These are phyloP conservation scores for Geum urbanum DNA, from an alignment of 306 rosid genomes.

Conservation along the genomic window DNA sequence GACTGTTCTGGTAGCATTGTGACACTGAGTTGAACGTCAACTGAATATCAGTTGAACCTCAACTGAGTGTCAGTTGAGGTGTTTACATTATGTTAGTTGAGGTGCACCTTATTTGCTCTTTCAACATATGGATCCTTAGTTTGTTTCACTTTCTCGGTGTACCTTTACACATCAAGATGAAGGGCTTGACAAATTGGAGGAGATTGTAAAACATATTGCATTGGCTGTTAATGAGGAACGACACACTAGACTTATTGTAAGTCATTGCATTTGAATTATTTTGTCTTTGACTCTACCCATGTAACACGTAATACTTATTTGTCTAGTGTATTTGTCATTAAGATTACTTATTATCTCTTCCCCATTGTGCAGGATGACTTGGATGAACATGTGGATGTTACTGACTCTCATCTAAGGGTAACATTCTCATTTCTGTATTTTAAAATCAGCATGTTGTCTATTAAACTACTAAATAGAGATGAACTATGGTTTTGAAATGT, in stretches of 20 bases:
- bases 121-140: conserved; percentile 25
- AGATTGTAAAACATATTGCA: conserved; percentile 94
- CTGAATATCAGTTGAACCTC: no score
- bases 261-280: conserved; percentile 20
- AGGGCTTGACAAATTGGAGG: conserved; percentile 93
- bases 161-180: conserved; percentile 86
- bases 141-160: conserved; percentile 2
- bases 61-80: no score
- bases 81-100: no score
- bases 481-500: not conserved
- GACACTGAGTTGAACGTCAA: no score
- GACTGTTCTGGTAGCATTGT: no score
- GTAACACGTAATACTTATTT: conserved; percentile 3
- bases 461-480: not conserved
- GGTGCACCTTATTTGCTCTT: not conserved
- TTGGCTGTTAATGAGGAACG: conserved; percentile 94
- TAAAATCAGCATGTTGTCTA: not conserved
- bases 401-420: conserved; percentile 93
- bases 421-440: conserved; percentile 15
- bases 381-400: conserved; percentile 84
- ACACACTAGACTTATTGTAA: conserved; percentile 92
- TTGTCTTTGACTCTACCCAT: conserved; percentile 15
- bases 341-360: not conserved
- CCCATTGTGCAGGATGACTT: conserved; percentile 75
- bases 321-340: conserved; percentile 9